Evolutionary conservation across 495 filamentous ascomycete species (phyloP).

Genomic region (Talaromyces nanjingensis): DNA sequence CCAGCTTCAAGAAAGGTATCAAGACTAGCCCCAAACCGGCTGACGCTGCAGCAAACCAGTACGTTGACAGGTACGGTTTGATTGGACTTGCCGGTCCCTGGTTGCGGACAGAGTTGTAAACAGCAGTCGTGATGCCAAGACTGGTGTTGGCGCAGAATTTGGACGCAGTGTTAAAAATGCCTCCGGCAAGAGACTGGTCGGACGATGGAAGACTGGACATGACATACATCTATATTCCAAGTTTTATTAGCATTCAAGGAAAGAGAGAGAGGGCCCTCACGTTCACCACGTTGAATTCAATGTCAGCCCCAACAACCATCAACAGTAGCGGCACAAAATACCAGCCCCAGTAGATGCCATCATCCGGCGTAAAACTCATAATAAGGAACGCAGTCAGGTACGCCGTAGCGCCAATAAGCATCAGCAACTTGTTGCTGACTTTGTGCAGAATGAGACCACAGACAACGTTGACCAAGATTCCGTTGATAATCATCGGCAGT

Average conservation of each 20-base stretch:
- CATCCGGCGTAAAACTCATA: constrained; percentile 36
- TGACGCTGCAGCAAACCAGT: constrained; percentile 24
- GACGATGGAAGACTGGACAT: constrained; percentile 28
- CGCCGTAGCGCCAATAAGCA: constrained; percentile 35
- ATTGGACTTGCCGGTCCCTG: constrained; percentile 15
- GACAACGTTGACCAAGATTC: constrained; percentile 44
- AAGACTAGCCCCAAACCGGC: constrained; percentile 22
- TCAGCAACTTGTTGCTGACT: constrained; percentile 40
- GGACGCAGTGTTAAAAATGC: constrained; percentile 25
- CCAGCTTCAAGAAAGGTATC: constrained; percentile 26
- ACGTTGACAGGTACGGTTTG: constrained; percentile 21
- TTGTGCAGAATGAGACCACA: constrained; percentile 49
- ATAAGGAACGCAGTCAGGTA: constrained; percentile 46
- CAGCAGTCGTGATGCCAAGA: constrained; percentile 26
- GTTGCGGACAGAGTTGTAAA: constrained; percentile 17
- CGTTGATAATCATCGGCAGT: constrained; percentile 48
- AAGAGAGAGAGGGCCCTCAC: constrained; percentile 12
- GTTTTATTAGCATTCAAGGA: not conserved
- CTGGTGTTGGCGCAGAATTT: constrained; percentile 27
- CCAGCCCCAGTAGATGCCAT: constrained; percentile 49
- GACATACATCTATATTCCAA: constrained; percentile 27
- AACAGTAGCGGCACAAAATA: constrained; percentile 46
- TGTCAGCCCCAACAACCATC: constrained; percentile 48
- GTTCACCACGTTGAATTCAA: constrained; percentile 56
- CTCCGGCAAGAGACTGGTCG: constrained; percentile 22